Base-by-base conservation (phyloP, 257 asterid species). In the Verbascum thapsus region DNA sequence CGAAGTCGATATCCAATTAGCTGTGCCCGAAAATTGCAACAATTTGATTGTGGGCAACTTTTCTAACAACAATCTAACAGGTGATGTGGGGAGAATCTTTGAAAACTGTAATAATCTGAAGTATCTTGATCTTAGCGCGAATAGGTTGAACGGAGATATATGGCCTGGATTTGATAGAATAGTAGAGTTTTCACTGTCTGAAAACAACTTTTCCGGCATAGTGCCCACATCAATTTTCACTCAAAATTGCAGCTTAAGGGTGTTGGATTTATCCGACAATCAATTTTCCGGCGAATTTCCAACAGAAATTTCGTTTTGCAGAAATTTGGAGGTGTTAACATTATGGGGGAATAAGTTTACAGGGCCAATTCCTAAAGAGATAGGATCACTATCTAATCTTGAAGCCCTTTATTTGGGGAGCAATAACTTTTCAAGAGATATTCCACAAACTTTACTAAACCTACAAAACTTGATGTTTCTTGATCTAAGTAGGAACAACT, bases 241-340 rank as follows among this genome's bases (percentile, higher is more conserved):
- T 0, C 49, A 3, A 52, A 78, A 71, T 9, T 94, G 99, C 77
- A 78, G 79, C 22, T 58, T 94, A 58, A 68, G 71, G 37, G 48
- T 20, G 18, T 12, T 94, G 66, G 99, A 94, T 64, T 73, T 90
- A 63, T 90, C 96, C 0, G 91, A 66, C 60, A 94, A 90, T 64
- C 47, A 20, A 1, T 85, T 94, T 57, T 10, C 19, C 4, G 95
- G 95, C 19, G 64, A 50, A 5, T 79, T 94, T 50, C 96, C 96
- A 0, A 64, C 59, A 0, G 83, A 88, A 30, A 80, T 94, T 12
- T 83, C 95, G 0, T 72, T 69, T 20, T 94, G 99, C 54, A 75
- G 50, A 35, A 47, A 64, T 17, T 16, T 90, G 76, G 59, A 68
- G 72, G 38, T 65, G 43, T 49, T 94, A 75, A 81, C 80, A 10